Conservation (phyloP, 2,329 filamentous ascomycete genomes). For the Diaporthe sp. region DNA sequence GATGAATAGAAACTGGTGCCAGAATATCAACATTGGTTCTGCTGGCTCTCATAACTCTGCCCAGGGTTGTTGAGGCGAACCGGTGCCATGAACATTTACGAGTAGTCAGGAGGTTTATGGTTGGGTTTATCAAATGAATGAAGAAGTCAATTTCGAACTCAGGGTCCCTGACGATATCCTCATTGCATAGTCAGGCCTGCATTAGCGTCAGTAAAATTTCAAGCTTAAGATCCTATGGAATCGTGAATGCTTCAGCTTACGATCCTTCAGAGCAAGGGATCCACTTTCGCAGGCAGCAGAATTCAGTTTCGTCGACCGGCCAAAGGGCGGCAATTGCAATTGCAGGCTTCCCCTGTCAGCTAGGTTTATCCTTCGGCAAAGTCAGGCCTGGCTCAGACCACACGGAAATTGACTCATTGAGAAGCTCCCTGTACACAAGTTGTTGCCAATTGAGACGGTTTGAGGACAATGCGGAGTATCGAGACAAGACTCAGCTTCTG, state of each 20-base stretch:
- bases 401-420: too few relatives aligned
- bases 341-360: neutral
- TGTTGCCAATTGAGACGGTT: neutral
- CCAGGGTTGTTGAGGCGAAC: neutral
- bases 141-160: neutral
- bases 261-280: neutral
- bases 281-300: neutral
- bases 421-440: neutral
- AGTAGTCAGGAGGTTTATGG: neutral
- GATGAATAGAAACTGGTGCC: neutral
- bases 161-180: neutral
- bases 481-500: neutral
- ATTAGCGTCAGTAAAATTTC: neutral
- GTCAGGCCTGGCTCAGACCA: neutral
- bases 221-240: neutral
- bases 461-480: too few relatives aligned
- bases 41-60: neutral
- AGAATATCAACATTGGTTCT: neutral
- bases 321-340: neutral
- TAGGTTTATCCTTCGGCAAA: neutral
- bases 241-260: neutral
- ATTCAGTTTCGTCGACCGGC: neutral
- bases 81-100: neutral
- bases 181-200: neutral
- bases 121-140: neutral